phyloP scores from a whole-genome alignment of 306 rosid genomes.

The Parietaria judaica region DNA sequence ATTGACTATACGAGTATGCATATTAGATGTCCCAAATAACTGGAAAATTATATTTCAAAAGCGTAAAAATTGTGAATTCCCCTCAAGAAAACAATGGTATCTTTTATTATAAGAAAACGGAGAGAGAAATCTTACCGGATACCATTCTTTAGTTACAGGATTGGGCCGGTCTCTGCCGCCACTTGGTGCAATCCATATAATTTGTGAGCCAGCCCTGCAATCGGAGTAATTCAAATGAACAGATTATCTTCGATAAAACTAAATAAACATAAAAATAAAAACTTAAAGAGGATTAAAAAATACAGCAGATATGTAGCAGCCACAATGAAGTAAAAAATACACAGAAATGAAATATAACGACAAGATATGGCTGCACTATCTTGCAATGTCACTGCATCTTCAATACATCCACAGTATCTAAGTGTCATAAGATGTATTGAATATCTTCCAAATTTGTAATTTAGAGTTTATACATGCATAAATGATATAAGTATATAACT shows the following conservation, averaged over 20 bases:
- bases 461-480: too few species aligned
- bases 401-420: too few species aligned
- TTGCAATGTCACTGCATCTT: too few species aligned
- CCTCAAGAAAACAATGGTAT: background rate
- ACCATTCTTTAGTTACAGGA: slow-evolving; percentile 60
- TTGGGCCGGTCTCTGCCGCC: slow-evolving; percentile 95
- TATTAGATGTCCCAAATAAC: background rate
- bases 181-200: slow-evolving; percentile 97
- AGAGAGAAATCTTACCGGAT: slow-evolving; percentile 55
- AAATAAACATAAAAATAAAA: background rate
- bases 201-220: slow-evolving; percentile 79
- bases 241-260: background rate
- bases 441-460: too few species aligned
- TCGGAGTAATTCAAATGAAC: slow-evolving; percentile 14
- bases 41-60: too few species aligned
- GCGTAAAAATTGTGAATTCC: too few species aligned
- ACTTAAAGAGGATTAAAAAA: slow-evolving; percentile 7
- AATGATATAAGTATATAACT: background rate
- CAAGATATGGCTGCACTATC: background rate
- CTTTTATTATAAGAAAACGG: background rate
- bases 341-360: too few species aligned
- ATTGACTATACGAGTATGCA: too few species aligned
- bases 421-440: too few species aligned
- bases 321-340: background rate
- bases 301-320: background rate